Base-by-base conservation (phyloP, 805 yeast genomes). In the Cyberlindnera galapagoensis region DNA sequence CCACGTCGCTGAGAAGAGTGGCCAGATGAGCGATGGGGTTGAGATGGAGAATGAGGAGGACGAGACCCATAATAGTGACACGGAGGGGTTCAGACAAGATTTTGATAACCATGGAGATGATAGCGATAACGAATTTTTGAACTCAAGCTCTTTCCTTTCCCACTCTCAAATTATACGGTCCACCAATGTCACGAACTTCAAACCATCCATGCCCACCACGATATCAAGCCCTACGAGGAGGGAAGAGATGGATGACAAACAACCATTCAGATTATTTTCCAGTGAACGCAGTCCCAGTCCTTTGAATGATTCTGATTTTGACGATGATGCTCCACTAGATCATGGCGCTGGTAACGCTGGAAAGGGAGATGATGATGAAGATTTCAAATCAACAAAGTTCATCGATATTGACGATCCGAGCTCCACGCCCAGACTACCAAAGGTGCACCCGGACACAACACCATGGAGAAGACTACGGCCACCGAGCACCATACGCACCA, bases 401-500 rank as follows among this genome's bases (percentile, higher is more conserved):
- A 39, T 49, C 17, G 54, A 49, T 18, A 50, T 51, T 20, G 56
- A 51, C 30, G 42, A 47, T 38, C 60, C 37, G 31, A 44, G 21
- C 13, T 46, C 41, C 17, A 47, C 40, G 14, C 56, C 55, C 5
- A 44, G 44, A 14, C 39, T 60, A 15, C 66, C 66, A 11, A 51
- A 49, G 33, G 44, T 60, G 29, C 48, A 50, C 14, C 57, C 53
- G 6, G 56, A 61, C 6, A 41, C 57, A 35, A 60, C 64, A 1
- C 65, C 65, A 3, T 60, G 65, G 65, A 51, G 63, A 30, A 42
- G 42, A 24, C 39, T 40, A 10, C 33, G 59, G 23, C 47, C 52
- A 9, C 24, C 35, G 23, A 48, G 53, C 23, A 30, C 40, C 6
- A 37, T 41, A n/a, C 25, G 42, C 7, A 26, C 33, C 10, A 42